phyloP scores from a whole-genome alignment of 208 protist species.

The Novymonas esmeraldas region DNA sequence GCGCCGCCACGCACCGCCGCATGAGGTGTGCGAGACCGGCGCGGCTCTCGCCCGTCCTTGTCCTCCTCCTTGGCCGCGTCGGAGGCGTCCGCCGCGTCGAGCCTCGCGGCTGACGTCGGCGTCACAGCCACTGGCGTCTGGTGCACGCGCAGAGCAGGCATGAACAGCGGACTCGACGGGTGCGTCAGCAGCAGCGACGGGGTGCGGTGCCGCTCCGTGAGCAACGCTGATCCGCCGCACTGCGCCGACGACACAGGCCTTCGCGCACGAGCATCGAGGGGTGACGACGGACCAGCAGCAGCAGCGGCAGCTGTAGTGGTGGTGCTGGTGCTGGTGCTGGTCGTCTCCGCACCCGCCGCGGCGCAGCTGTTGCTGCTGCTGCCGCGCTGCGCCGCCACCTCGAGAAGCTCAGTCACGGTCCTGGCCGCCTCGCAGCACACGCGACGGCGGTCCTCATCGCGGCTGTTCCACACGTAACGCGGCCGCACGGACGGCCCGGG shows the following conservation, averaged over 20 bases:
- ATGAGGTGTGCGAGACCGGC: background rate
- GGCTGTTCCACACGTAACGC: constrained; percentile 22
- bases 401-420: background rate
- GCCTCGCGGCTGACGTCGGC: background rate
- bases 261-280: background rate
- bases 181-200: constrained; percentile 36
- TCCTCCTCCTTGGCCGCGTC: background rate
- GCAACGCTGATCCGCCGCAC: constrained; percentile 11
- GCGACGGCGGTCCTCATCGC: background rate
- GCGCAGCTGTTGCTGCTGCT: background rate
- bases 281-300: too few species aligned
- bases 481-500: background rate
- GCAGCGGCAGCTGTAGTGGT: too few species aligned
- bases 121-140: background rate
- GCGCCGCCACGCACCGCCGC: background rate
- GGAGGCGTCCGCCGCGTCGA: background rate
- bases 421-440: too few species aligned
- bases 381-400: background rate
- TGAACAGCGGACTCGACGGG: constrained; percentile 11
- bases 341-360: too few species aligned
- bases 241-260: background rate
- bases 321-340: too few species aligned
- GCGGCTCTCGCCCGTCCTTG: background rate
- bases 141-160: constrained; percentile 30
- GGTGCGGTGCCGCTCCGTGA: constrained; percentile 10